Base-by-base conservation (phyloP, 306 rosid species). In the Abrus precatorius region DNA sequence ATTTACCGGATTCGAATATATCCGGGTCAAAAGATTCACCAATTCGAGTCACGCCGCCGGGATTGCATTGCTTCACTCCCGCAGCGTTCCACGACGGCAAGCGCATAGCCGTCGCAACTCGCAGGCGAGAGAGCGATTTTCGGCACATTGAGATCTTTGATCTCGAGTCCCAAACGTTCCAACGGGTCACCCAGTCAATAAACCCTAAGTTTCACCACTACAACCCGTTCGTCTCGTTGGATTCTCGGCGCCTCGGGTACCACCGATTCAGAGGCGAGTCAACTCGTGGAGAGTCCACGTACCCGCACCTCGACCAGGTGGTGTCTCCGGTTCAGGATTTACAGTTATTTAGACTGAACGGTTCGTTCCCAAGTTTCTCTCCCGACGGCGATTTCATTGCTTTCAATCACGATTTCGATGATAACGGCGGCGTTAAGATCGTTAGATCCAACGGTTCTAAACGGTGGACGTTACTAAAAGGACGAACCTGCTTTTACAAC, bases 201-300 rank as follows among this genome's bases (percentile, higher is more conserved):
- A 92, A 90, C 71, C 92, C 97, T 9, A 67, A 73, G 0, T 56
- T 90, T 55, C 97, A 95, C 82, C 97, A 95, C 71, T 95, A 95
- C 69, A 95, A 85, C 69, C 98, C 98, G 6, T 92, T 95, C 57
- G 90, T 92, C 0, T 92, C 97, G 1, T 72, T 81, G 1, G 86
- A 91, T 74, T 91, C 92, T 14, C 49, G 74, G 1, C 67, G 71
- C 28, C 43, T 95, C 12, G 98, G 95, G 28, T 95, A 91, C 87
- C 97, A 95, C 87, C 91, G 97, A 0, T 92, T 92, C 83, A 83
- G 97, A 2, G 97, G 97, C n/a, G 92, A 84, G 83, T 82, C 86
- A 2, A 4, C 49, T 20, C 82, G 60, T 3, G 92, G 93, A 34
- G 97, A 88, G 67, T 82, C 89, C 38, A 83, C 28, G 0, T 84